Evolutionary conservation across 257 asterid species (phyloP).

Genomic region (Coffea eugenioides): DNA sequence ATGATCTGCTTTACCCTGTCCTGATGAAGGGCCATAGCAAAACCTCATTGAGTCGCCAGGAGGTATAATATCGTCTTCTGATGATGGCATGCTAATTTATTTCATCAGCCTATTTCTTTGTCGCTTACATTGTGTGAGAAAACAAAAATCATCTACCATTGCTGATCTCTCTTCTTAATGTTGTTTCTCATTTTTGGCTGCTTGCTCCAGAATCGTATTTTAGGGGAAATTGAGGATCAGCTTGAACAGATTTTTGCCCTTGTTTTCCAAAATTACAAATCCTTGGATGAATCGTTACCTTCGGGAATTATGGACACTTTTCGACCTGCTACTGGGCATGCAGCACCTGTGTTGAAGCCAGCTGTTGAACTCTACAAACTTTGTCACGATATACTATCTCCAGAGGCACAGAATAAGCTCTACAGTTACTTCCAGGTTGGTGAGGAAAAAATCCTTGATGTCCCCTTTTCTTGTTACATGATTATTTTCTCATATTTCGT

Average conservation of each 20-base stretch:
- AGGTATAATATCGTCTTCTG: constrained; percentile 24
- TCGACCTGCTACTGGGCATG: constrained; percentile 43
- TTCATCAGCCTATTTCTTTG: neutral
- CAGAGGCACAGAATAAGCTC: constrained; percentile 49
- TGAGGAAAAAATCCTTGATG: constrained; percentile 3
- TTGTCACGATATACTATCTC: constrained; percentile 48
- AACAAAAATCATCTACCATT: neutral
- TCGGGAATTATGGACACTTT: constrained; percentile 50
- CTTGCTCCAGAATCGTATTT: constrained; percentile 46
- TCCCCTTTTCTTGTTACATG: constrained; percentile 5
- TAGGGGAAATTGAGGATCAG: constrained; percentile 53
- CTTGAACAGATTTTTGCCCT: constrained; percentile 46
- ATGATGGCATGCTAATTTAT: neutral
- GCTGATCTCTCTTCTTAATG: constrained; percentile 7
- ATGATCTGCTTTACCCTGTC: constrained; percentile 41
- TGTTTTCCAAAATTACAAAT: constrained; percentile 50
- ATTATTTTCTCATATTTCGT: constrained; percentile 4
- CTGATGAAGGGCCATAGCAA: constrained; percentile 44
- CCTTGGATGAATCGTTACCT: constrained; percentile 46
- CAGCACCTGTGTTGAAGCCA: constrained; percentile 48
- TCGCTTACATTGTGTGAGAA: constrained; percentile 5
- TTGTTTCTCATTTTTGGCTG: constrained; percentile 9
- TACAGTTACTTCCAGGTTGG: constrained; percentile 48
- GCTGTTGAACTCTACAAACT: constrained; percentile 46
- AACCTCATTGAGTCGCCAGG: constrained; percentile 51